Evolutionary conservation across 1,139 yeast genomes (phyloP), one percentile per base, ranked within the genome.

Genomic region (Lodderomyces margitis): DNA sequence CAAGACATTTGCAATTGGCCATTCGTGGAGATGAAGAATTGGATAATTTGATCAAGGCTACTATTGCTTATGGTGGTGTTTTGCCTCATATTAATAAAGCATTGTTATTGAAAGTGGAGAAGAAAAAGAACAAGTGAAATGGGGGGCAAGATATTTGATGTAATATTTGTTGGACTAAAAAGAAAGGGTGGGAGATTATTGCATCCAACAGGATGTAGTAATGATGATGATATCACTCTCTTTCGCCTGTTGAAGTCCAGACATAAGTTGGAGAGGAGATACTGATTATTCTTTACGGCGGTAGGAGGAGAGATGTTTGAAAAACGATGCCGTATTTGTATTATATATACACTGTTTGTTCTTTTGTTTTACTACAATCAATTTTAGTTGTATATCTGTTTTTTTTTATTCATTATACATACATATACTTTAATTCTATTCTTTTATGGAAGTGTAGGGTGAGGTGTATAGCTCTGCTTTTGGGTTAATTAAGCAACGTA

Each of bases 21-120:
- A 92, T 92, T 60, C 87, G 98, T 73, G 98, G 98, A 53, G 98
- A 94, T 71, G 98, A 92, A 68, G 98, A 94, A 70, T 81, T 94
- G 66, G 98, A 92, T 72, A 86, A 88, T 56, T 78, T 94, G 66
- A 87, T 94, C 59, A 86, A 87, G 65, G 99, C 98, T 53, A 94
- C 98, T 47, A 94, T 94, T 66, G 98, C 99, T 39, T 91, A 86
- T 59, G 99, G 99, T 73, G 70, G 99, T 82, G 99, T 94, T 45
- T 78, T 92, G 73, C 99, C 99, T 44, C 97, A 91, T 62, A 88
- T 91, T 64, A 91, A 89, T 74, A 88, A 89, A 74, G 96, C 96
- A 44, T 78, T 89, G 59, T 74, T 91, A 65, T 80, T 89, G 69
- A 91, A 91, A 78, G 96, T 87, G 44, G 97, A 89, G 70, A 82